Evolutionary conservation across 352 stramenopile genomes (phyloP).

Genomic region (Pythium pectinolyticum): DNA sequence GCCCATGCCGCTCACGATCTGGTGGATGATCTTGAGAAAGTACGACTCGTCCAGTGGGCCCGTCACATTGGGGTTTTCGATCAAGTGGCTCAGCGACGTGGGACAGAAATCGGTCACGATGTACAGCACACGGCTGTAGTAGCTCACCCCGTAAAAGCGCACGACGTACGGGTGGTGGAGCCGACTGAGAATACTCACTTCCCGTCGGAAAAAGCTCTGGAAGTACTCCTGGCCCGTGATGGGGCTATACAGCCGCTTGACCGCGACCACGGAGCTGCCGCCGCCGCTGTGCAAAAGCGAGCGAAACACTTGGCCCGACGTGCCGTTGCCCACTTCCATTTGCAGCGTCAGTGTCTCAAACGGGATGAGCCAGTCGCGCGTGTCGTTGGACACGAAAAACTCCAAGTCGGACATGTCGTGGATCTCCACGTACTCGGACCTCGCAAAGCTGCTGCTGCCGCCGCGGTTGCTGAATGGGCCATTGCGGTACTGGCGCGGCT

Average conservation of each 20-base stretch:
- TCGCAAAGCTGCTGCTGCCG: conserved; percentile 73
- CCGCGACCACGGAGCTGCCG: conserved; percentile 80
- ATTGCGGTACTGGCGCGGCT: conserved; percentile 53
- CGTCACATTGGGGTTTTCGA: conserved; percentile 74
- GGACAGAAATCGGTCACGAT: conserved; percentile 91
- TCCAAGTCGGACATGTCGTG: conserved; percentile 84
- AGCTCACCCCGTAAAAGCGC: conserved; percentile 89
- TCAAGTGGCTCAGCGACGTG: conserved; percentile 75
- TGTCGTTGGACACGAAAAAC: conserved; percentile 87
- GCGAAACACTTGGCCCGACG: conserved; percentile 88
- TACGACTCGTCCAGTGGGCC: conserved; percentile 65
- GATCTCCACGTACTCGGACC: conserved; percentile 86
- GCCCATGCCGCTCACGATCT: conserved; percentile 89
- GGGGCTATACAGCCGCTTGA: conserved; percentile 87
- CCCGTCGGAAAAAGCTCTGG: conserved; percentile 87
- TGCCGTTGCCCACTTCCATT: conserved; percentile 83
- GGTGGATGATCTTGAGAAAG: conserved; percentile 86
- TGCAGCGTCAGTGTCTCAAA: conserved; percentile 88
- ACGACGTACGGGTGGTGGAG: conserved; percentile 89
- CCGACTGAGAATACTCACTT: conserved; percentile 85
- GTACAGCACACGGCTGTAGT: conserved; percentile 89
- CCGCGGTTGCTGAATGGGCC: conserved; percentile 44
- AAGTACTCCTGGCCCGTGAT: conserved; percentile 89
- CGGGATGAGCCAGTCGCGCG: conserved; percentile 87
- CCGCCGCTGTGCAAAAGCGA: conserved; percentile 82